Conservation (phyloP, 306 rosid genomes). For the Mimosa pudica region DNA sequence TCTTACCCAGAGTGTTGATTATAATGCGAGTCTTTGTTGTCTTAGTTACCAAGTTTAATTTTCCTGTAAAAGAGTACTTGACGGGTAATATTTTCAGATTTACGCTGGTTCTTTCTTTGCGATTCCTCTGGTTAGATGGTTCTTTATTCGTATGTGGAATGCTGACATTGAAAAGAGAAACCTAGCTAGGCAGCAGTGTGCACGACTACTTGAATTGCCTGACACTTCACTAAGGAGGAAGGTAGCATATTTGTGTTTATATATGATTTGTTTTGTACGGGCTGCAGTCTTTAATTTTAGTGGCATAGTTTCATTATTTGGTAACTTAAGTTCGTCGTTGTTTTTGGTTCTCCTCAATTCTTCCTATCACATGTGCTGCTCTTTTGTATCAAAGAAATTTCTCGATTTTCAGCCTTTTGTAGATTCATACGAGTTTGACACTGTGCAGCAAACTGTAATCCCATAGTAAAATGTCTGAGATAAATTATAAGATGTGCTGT, state of each 20-base stretch:
- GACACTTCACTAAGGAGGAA: conserved; percentile 80
- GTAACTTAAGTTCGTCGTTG: not conserved
- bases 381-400: not conserved
- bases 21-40: conserved; percentile 23
- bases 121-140: conserved; percentile 94
- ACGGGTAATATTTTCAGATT: conserved; percentile 58
- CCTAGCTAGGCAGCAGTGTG: conserved; percentile 65
- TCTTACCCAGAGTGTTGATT: not conserved
- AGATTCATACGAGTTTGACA: not conserved
- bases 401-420: not conserved
- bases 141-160: conserved; percentile 60
- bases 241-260: conserved; percentile 49
- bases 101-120: conserved; percentile 99
- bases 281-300: conserved; percentile 15
- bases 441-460: not conserved
- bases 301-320: conserved; percentile 13
- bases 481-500: not conserved
- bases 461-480: not conserved
- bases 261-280: conserved; percentile 15
- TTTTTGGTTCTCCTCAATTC: not conserved
- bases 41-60: conserved; percentile 11
- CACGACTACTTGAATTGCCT: conserved; percentile 78
- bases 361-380: not conserved
- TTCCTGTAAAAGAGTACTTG: conserved; percentile 18
- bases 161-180: conserved; percentile 85